Percentiles rank a stretch among this genome's conserved stretches.
phyloP scores from a whole-genome alignment of 1,139 yeast genomes.

The Nadsonia starkeyi-henricii region DNA sequence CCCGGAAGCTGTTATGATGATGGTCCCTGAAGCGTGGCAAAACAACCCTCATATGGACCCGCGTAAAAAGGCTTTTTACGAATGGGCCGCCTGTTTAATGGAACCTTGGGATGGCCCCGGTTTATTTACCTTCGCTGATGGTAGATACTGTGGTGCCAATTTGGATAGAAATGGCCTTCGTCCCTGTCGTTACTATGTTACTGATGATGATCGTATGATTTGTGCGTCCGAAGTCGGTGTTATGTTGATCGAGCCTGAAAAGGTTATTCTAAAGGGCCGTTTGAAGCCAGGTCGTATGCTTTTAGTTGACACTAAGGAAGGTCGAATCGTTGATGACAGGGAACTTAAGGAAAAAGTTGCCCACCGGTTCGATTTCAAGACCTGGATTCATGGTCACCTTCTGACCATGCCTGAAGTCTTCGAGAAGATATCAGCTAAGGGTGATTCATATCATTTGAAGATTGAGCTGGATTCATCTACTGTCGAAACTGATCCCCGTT shows the following conservation, averaged over 20 bases:
- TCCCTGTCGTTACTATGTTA: conserved; percentile 94
- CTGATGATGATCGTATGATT: conserved; percentile 88
- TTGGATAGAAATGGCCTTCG: conserved; percentile 94
- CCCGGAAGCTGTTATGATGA: conserved; percentile 94
- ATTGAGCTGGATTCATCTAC: conserved; percentile 24
- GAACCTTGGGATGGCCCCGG: conserved; percentile 99
- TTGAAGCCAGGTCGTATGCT: conserved; percentile 94
- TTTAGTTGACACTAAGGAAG: conserved; percentile 85
- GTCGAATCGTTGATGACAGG: conserved; percentile 84
- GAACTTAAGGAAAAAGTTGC: conserved; percentile 74
- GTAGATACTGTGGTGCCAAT: conserved; percentile 96
- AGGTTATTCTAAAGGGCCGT: conserved; percentile 80
- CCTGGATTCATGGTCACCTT: conserved; percentile 82
- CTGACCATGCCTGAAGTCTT: conserved; percentile 67
- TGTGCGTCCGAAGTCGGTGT: conserved; percentile 99
- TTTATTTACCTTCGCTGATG: conserved; percentile 90
- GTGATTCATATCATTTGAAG: conserved; percentile 16
- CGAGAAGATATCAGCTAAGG: conserved; percentile 42
- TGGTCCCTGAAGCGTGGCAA: conserved; percentile 98
- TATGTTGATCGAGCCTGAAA: conserved; percentile 72
- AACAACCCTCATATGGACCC: conserved; percentile 78
- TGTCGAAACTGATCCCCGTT: conserved; percentile 69
- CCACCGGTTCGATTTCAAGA: conserved; percentile 78
- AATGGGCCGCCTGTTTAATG: conserved; percentile 98
- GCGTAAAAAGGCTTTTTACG: conserved; percentile 85